Base-by-base conservation (phyloP, 2,329 filamentous ascomycete genomes). In the Fusarium sp. region DNA sequence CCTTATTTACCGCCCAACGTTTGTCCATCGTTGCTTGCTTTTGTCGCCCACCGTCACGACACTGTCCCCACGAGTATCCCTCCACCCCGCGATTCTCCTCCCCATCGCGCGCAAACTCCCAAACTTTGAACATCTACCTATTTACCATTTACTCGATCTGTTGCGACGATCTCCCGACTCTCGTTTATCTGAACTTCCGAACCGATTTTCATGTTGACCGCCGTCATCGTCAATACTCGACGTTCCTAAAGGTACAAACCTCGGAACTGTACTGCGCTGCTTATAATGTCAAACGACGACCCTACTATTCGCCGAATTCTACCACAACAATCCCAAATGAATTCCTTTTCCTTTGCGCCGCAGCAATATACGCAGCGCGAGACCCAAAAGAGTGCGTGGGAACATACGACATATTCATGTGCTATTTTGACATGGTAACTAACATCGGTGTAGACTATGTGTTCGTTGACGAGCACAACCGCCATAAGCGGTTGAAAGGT, bases 381-480 rank as follows among this genome's bases (percentile, higher is more conserved):
- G 82, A 93, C 93, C 68, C 93, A 95, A 79, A 95, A 95, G 85
- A 95, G 93, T 95, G 86, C 86, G 91, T 73, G 18, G 27, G n/a
- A 52, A 38, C 41, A 54, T 53, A 38, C 41, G 80, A 65, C 41
- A 65, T 20, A 20, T 38, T 55, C 20, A 9, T 36, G 35, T 39
- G 17, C 25, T 33, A 35, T 65, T 18, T 31, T 44, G 42, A 45
- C 41, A 33, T 45, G 50, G 44, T 63, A 18, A 45, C 75, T 77
- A 55, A 77, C 70, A 46, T 65, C 71, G 22, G 60, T 61, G 71
- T 59, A 97, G 95, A 98, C 82, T 98, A 98, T 93, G 96, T 98
- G 77, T 98, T 98, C 80, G 96, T 98, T 64, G 95, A 98, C 82
- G 95, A 98, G 82, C 96, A 98, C 83, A 98, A 98, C 85, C 92